phyloP scores from a whole-genome alignment of 2,329 filamentous ascomycete species.

The Diaporthe eres region DNA sequence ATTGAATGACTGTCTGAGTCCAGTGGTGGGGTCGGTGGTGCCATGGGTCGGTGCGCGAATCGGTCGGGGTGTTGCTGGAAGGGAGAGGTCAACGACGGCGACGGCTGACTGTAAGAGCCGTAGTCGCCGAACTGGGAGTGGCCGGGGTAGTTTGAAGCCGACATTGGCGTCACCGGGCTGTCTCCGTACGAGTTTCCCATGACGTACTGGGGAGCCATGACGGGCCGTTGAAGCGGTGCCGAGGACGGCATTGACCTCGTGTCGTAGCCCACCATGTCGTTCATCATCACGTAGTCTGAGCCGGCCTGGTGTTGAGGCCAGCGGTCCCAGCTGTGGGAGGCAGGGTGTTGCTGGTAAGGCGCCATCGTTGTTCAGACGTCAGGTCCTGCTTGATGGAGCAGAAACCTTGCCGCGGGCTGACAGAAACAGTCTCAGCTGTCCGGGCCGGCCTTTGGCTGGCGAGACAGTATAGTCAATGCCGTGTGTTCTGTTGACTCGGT shows the following conservation, averaged over 20 bases:
- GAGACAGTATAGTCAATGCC: constrained; percentile 1
- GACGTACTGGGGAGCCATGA: constrained; percentile 63
- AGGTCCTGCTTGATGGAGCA: constrained; percentile 50
- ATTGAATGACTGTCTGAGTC: constrained; percentile 46
- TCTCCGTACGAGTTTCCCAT: constrained; percentile 60
- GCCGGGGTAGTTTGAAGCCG: constrained; percentile 59
- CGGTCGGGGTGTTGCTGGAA: constrained; percentile 47
- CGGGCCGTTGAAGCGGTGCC: constrained; percentile 58
- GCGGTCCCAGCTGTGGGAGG: constrained; percentile 66
- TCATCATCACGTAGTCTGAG: constrained; percentile 64
- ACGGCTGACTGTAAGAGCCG: constrained; percentile 54
- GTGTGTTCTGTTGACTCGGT: constrained; percentile 7
- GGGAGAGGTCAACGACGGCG: constrained; percentile 46
- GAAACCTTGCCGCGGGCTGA: constrained; percentile 25
- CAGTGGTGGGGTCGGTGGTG: constrained; percentile 48
- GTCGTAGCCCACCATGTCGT: constrained; percentile 65
- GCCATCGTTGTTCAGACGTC: constrained; percentile 53
- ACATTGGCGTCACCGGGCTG: constrained; percentile 58
- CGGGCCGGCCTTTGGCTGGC: constrained; percentile 15
- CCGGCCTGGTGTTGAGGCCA: constrained; percentile 64
- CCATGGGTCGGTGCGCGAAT: constrained; percentile 27
- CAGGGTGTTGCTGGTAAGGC: constrained; percentile 63
- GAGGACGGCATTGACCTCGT: constrained; percentile 54
- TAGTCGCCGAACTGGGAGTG: constrained; percentile 60
- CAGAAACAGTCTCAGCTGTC: constrained; percentile 30